Conservation (phyloP, 2,329 filamentous ascomycete species). For the Laburnicola sp. region DNA sequence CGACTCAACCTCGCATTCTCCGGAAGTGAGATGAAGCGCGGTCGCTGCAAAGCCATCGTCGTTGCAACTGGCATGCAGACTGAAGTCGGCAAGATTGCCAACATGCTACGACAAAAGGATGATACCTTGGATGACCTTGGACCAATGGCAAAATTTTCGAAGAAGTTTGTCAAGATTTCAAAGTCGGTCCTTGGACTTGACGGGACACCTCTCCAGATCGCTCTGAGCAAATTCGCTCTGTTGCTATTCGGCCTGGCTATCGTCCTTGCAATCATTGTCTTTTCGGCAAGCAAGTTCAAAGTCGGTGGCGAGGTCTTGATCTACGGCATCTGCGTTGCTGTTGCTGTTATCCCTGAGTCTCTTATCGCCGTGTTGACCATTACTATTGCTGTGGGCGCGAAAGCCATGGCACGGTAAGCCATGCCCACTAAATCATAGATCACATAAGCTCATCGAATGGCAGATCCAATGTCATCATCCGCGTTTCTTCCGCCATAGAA, state of each 20-base stretch:
- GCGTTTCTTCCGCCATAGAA: conserved; percentile 46
- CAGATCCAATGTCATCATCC: conserved; percentile 45
- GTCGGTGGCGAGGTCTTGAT: conserved; percentile 50
- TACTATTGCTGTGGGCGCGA: conserved; percentile 57
- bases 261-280: conserved; percentile 69
- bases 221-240: conserved; percentile 82
- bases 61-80: conserved; percentile 73
- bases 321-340: conserved; percentile 53
- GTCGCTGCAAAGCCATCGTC: conserved; percentile 69
- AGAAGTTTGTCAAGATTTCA: conserved; percentile 41
- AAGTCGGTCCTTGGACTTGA: conserved; percentile 66
- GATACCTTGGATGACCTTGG: conserved; percentile 55
- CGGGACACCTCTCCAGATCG: conserved; percentile 82
- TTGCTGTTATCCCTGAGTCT: conserved; percentile 54
- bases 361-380: conserved; percentile 69
- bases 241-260: conserved; percentile 76
- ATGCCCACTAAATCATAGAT: too few relatives aligned
- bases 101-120: conserved; percentile 64
- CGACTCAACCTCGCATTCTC: conserved; percentile 72
- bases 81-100: conserved; percentile 76
- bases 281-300: conserved; percentile 61
- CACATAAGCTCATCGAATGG: not conserved
- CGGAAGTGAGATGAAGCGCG: conserved; percentile 71
- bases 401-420: conserved; percentile 43
- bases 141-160: conserved; percentile 30